phyloP scores from a whole-genome alignment of 495 filamentous ascomycete species.

The Sabuloglossum arenarium region DNA sequence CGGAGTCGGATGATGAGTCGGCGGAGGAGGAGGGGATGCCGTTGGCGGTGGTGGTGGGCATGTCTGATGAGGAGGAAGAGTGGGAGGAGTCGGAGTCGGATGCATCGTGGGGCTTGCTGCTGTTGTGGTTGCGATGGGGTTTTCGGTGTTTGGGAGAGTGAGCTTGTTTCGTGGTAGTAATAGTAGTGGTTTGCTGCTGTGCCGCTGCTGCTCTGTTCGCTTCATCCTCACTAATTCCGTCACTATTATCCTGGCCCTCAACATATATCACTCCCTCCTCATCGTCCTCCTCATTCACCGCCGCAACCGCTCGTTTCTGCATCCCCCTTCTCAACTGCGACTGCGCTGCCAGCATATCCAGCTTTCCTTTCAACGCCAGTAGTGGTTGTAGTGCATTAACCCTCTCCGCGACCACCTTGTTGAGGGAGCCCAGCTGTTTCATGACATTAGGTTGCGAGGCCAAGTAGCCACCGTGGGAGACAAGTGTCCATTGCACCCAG shows the following conservation, averaged over 20 bases:
- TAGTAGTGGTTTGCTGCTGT: no score
- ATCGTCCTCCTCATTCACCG: conserved; percentile 32
- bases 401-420: conserved; percentile 67
- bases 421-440: conserved; percentile 51
- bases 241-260: conserved; percentile 43
- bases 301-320: conserved; percentile 13
- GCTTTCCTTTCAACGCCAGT: conserved; percentile 73
- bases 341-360: conserved; percentile 80
- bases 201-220: conserved; percentile 9
- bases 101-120: neutral
- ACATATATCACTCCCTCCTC: conserved; percentile 69
- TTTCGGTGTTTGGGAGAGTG: neutral
- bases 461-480: conserved; percentile 82
- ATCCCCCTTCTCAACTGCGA: conserved; percentile 52
- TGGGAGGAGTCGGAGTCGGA: conserved; percentile 11
- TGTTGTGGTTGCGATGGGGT: neutral
- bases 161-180: neutral
- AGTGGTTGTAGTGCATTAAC: conserved; percentile 64
- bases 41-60: conserved; percentile 25
- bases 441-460: conserved; percentile 62
- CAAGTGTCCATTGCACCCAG: conserved; percentile 93
- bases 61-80: conserved; percentile 13
- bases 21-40: conserved; percentile 19
- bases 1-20: conserved; percentile 22
- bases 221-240: conserved; percentile 17